Percentiles rank a stretch among this genome's conserved stretches.
These are phyloP conservation scores for Picocystis sp. DNA, from an alignment of 163 green algal genomes.

Conservation along the genomic window DNA sequence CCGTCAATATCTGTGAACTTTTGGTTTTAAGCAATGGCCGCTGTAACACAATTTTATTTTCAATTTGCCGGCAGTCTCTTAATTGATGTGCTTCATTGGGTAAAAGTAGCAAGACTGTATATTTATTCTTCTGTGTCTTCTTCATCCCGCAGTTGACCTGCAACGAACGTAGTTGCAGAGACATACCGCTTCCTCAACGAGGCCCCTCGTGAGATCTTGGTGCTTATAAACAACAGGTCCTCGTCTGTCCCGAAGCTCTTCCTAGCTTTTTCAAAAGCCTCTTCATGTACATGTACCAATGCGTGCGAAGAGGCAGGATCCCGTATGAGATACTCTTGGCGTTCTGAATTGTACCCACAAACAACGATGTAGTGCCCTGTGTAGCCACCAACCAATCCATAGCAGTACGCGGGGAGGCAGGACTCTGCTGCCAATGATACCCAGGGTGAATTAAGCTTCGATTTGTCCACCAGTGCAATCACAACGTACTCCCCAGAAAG, in stretches of 20 bases:
- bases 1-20: slow-evolving; percentile 18
- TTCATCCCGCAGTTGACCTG: too few relatives aligned
- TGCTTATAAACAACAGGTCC: slow-evolving; percentile 47
- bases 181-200: too few relatives aligned
- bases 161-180: too few relatives aligned
- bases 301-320: slow-evolving; percentile 42
- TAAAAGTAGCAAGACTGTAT: too few relatives aligned
- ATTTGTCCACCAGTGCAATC: neutral
- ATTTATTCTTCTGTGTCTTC: too few relatives aligned
- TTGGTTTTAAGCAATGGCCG: slow-evolving; percentile 6
- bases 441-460: slow-evolving; percentile 1
- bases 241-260: slow-evolving; percentile 63
- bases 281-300: neutral
- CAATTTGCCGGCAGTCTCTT: too few relatives aligned
- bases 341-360: slow-evolving; percentile 34
- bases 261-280: slow-evolving; percentile 45
- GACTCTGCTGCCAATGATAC: neutral
- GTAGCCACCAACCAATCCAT: slow-evolving; percentile 14
- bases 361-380: slow-evolving; percentile 68
- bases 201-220: too few relatives aligned
- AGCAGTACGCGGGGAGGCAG: slow-evolving; percentile 23
- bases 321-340: slow-evolving; percentile 30
- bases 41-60: neutral
- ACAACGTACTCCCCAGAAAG: slow-evolving; percentile 1
- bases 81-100: too few relatives aligned